A percentile compares a stretch with the other conserved stretches of the same genome.
phyloP scores from a whole-genome alignment of 768 basidiomycete genomes.

The Pleurotus djamor region DNA sequence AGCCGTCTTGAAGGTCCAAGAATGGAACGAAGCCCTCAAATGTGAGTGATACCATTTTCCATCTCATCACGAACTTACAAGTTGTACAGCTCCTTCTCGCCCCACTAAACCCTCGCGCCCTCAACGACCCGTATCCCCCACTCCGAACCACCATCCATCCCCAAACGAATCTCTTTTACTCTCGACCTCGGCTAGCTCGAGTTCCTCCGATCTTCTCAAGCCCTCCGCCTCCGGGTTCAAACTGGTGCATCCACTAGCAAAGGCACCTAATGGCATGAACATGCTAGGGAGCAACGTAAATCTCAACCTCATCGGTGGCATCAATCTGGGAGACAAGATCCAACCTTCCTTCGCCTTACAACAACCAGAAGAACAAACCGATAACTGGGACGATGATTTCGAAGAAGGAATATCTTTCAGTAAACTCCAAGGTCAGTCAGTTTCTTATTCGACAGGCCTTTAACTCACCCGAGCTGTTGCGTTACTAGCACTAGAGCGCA shows the following conservation, averaged over 20 bases:
- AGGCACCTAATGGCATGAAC: neutral
- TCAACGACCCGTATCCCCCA: constrained; percentile 33
- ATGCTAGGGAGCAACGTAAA: constrained; percentile 13
- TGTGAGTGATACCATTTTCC: constrained; percentile 42
- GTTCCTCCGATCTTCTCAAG: constrained; percentile 20
- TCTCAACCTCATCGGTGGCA: constrained; percentile 26
- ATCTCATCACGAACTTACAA: constrained; percentile 2
- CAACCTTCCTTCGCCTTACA: constrained; percentile 69
- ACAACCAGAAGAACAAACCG: constrained; percentile 82
- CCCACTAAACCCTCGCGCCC: constrained; percentile 60
- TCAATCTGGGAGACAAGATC: constrained; percentile 49
- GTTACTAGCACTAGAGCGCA: constrained; percentile 59
- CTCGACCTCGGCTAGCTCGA: constrained; percentile 14
- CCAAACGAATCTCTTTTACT: constrained; percentile 11
- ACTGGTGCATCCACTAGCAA: constrained; percentile 19
- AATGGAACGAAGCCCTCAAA: constrained; percentile 98
- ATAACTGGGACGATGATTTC: constrained; percentile 99
- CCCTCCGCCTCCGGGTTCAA: constrained; percentile 29
- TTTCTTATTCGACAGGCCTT: neutral
- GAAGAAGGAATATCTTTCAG: constrained; percentile 89
- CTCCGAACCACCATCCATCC: constrained; percentile 21
- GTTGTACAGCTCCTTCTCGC: constrained; percentile 60
- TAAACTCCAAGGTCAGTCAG: constrained; percentile 63
- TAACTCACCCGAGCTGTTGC: constrained; percentile 6
- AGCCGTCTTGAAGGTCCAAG: constrained; percentile 91